Evolutionary conservation across 208 protist species (phyloP).

Genomic region (Trichomonas gallinae): DNA sequence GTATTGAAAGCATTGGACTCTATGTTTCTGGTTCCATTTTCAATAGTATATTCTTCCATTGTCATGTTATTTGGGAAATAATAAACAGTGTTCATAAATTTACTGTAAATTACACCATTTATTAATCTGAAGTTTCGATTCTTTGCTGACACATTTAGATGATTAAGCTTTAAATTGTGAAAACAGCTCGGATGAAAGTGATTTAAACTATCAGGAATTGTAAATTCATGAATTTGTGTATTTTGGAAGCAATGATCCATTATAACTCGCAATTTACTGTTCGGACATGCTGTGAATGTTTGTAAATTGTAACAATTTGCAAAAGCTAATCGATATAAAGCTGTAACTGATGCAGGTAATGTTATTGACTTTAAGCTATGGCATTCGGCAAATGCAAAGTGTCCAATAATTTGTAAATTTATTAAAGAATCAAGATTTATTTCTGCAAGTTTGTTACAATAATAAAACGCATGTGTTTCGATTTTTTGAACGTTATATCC

Average conservation of each 20-base stretch:
- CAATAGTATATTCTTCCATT: background rate
- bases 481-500: background rate
- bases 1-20: background rate
- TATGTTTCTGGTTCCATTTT: background rate
- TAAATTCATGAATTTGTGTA: background rate
- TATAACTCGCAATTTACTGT: background rate
- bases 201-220: background rate
- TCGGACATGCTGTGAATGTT: background rate
- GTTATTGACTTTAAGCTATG: background rate
- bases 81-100: background rate
- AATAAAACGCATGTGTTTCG: background rate
- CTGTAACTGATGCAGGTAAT: background rate
- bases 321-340: background rate
- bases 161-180: background rate
- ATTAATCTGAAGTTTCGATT: background rate
- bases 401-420: background rate
- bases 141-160: background rate
- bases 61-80: background rate
- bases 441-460: background rate
- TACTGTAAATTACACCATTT: background rate
- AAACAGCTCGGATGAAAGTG: background rate
- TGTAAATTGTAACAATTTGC: background rate
- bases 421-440: background rate
- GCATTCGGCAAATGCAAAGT: background rate
- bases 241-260: background rate